These are phyloP conservation scores for Salix dunnii DNA, from an alignment of 345 rosid genomes.

Conservation along the genomic window DNA sequence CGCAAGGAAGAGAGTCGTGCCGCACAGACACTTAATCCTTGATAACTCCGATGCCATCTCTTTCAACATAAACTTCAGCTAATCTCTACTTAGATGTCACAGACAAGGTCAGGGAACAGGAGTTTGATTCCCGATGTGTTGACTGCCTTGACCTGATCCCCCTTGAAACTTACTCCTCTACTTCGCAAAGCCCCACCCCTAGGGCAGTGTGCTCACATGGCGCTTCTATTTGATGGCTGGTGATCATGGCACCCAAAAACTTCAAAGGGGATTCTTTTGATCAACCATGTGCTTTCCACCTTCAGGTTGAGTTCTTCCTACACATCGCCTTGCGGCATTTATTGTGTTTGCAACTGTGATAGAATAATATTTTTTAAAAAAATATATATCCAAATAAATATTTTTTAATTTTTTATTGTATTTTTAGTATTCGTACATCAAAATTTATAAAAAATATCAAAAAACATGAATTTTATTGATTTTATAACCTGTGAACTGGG, in stretches of 20 bases:
- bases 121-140: constrained; percentile 45
- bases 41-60: constrained; percentile 33
- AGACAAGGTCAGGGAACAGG: constrained; percentile 12
- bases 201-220: constrained; percentile 42
- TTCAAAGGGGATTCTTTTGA: fast-evolving
- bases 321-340: neutral
- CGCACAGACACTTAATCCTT: constrained; percentile 6
- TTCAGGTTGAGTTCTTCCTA: neutral
- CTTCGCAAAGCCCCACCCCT: constrained; percentile 11
- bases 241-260: neutral
- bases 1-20: neutral
- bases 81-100: constrained; percentile 22
- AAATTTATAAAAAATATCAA: no score
- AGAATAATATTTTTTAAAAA: no score
- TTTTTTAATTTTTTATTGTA: no score
- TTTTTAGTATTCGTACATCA: no score
- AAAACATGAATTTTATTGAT: no score
- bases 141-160: constrained; percentile 22
- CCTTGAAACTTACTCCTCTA: neutral
- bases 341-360: no score
- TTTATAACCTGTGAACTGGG: no score
- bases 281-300: neutral
- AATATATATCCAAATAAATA: no score
- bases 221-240: neutral
- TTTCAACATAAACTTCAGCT: constrained; percentile 26